These are phyloP conservation scores for Boletus subcaerulescens DNA, from an alignment of 768 basidiomycete genomes.

Conservation along the genomic window DNA sequence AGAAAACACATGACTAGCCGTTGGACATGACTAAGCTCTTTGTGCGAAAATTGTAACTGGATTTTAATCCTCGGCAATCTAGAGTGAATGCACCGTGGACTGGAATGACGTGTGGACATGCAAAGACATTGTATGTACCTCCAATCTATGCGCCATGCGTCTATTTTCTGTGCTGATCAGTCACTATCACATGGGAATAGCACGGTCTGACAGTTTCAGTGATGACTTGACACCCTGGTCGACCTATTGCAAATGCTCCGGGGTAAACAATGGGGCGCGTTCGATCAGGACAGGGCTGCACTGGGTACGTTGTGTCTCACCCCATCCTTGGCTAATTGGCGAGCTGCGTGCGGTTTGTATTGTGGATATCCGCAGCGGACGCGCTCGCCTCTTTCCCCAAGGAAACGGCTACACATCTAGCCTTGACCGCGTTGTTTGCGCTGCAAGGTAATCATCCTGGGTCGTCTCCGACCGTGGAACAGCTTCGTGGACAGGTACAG, in stretches of 20 bases:
- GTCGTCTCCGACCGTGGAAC: slow-evolving; percentile 45
- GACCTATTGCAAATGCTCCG: slow-evolving; percentile 62
- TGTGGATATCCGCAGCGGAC: slow-evolving; percentile 34
- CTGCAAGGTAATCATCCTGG: slow-evolving; percentile 28
- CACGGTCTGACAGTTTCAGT: too few relatives aligned
- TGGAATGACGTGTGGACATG: too few relatives aligned
- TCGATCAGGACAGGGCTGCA: slow-evolving; percentile 48
- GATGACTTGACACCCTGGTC: slow-evolving; percentile 52
- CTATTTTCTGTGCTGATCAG: too few relatives aligned
- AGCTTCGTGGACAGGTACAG: slow-evolving; percentile 50
- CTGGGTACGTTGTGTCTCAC: slow-evolving; percentile 40
- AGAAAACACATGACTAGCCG: too few relatives aligned
- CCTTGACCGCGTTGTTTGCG: slow-evolving; percentile 57
- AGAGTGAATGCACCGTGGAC: too few relatives aligned
- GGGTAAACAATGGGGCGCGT: slow-evolving; percentile 58
- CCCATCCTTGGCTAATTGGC: background rate
- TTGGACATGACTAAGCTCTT: too few relatives aligned
- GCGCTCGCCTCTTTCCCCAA: slow-evolving; percentile 44
- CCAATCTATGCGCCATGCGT: too few relatives aligned
- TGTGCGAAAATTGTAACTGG: too few relatives aligned
- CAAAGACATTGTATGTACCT: too few relatives aligned
- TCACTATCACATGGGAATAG: too few relatives aligned
- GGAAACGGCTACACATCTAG: slow-evolving; percentile 66
- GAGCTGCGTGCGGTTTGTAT: background rate
- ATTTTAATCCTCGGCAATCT: too few relatives aligned